Percentiles rank a stretch among this genome's conserved stretches.
phyloP scores from a whole-genome alignment of 2,329 filamentous ascomycete genomes.

The Ramularia endophylla region DNA sequence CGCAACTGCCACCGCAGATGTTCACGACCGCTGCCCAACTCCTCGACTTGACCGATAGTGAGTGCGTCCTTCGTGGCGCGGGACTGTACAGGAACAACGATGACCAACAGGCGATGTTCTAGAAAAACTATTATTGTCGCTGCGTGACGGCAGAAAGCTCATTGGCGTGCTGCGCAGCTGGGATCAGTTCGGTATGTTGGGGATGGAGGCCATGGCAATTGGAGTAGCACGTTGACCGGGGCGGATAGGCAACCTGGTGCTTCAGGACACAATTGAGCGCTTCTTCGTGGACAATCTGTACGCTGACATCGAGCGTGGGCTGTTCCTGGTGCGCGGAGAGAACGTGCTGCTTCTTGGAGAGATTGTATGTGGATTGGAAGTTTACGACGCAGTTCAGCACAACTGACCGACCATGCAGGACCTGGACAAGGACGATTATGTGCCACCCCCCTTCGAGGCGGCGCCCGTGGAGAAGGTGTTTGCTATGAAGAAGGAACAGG shows the following conservation, averaged over 20 bases:
- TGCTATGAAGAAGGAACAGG: slow-evolving; percentile 66
- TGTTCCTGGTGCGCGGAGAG: slow-evolving; percentile 90
- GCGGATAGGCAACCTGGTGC: slow-evolving; percentile 75
- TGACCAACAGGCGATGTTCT: slow-evolving; percentile 22
- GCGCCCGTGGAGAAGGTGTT: slow-evolving; percentile 66
- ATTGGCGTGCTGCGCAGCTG: slow-evolving; percentile 89
- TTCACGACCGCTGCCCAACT: slow-evolving; percentile 97
- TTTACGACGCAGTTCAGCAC: background rate
- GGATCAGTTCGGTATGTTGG: slow-evolving; percentile 83
- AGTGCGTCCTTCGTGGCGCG: slow-evolving; percentile 32
- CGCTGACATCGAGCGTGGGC: slow-evolving; percentile 76
- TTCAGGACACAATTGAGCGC: slow-evolving; percentile 87
- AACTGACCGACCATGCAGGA: slow-evolving; percentile 47
- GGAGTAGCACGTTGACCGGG: background rate
- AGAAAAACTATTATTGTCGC: slow-evolving; percentile 92
- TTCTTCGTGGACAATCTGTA: slow-evolving; percentile 71
- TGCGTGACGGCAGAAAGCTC: slow-evolving; percentile 90
- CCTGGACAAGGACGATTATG: slow-evolving; percentile 88
- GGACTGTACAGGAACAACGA: slow-evolving; percentile 1
- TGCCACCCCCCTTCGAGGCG: slow-evolving; percentile 61
- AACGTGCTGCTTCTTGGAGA: slow-evolving; percentile 95
- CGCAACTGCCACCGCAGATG: slow-evolving; percentile 79
- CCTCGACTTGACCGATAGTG: slow-evolving; percentile 95
- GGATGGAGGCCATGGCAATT: background rate
- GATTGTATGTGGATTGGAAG: slow-evolving; percentile 50